phyloP scores from a whole-genome alignment of 345 rosid genomes.

The Excoecaria agallocha region DNA sequence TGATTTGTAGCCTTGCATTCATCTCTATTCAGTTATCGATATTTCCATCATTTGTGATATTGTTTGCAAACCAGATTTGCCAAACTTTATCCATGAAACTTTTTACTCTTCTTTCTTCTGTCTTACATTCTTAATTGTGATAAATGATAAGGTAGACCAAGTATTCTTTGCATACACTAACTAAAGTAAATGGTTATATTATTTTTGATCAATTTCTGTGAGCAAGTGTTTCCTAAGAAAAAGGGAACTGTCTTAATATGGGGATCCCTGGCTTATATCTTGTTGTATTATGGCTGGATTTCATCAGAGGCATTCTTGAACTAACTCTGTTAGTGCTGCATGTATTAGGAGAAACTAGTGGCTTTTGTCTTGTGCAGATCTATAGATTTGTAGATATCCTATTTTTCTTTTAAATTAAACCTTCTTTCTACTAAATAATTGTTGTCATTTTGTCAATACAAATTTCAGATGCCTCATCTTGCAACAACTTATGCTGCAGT shows the following conservation, averaged over 20 bases:
- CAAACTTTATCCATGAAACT: not conserved
- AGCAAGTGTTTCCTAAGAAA: not conserved
- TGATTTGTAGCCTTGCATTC: too few relatives aligned
- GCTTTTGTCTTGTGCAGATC: not conserved
- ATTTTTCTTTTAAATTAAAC: not conserved
- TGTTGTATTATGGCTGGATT: not conserved
- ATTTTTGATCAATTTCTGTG: not conserved
- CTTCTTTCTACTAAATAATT: not conserved
- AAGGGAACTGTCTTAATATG: not conserved
- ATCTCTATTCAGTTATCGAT: too few relatives aligned
- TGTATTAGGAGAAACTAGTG: not conserved
- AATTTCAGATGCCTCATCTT: constrained; percentile 83
- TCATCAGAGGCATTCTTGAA: not conserved
- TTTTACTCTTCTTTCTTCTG: not conserved
- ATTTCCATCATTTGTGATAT: too few relatives aligned
- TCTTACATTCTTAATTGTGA: not conserved
- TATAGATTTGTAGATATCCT: not conserved
- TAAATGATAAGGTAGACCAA: not conserved
- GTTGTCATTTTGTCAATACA: not conserved
- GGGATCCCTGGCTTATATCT: not conserved
- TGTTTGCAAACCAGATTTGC: too few relatives aligned
- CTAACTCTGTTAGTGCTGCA: not conserved
- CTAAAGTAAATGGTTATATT: not conserved
- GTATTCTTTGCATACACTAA: not conserved
- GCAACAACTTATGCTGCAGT: constrained; percentile 97